Percentiles rank a stretch among this genome's conserved stretches.
Conservation (phyloP, 257 asterid genomes). For the Linaria vulgaris region DNA sequence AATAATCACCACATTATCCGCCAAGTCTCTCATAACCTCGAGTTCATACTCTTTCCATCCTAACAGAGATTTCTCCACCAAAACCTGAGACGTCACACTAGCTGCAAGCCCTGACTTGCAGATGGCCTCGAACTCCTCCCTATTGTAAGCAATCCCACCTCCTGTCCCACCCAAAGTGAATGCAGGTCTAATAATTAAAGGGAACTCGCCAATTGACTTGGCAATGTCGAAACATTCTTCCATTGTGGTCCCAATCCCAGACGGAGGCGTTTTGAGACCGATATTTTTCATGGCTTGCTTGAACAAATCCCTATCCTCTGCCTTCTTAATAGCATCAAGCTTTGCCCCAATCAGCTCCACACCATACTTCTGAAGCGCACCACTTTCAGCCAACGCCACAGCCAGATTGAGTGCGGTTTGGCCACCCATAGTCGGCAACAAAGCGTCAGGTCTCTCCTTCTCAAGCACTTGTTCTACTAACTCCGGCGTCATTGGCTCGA, state of each 20-base stretch:
- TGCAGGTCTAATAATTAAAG: conserved; percentile 92
- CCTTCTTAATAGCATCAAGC: conserved; percentile 92
- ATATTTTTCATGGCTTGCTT: conserved; percentile 91
- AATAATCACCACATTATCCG: conserved; percentile 96
- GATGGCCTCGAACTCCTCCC: conserved; percentile 90
- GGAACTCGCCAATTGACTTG: conserved; percentile 78
- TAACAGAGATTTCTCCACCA: conserved; percentile 90
- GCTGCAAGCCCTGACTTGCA: conserved; percentile 96
- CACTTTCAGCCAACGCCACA: conserved; percentile 89
- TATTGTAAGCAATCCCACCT: conserved; percentile 96
- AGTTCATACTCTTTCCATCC: conserved; percentile 99
- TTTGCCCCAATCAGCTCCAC: conserved; percentile 96
- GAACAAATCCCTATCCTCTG: conserved; percentile 94
- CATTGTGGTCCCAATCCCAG: conserved; percentile 87
- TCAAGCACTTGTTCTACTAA: conserved; percentile 91
- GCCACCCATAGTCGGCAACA: conserved; percentile 98
- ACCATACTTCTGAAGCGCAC: conserved; percentile 91
- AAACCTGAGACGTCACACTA: conserved; percentile 87
- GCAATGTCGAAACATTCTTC: conserved; percentile 90
- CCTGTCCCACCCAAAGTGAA: conserved; percentile 96
- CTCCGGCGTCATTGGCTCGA: conserved; percentile 97
- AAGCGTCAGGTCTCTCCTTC: conserved; percentile 94
- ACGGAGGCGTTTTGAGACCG: conserved; percentile 93
- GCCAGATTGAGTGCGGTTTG: conserved; percentile 97
- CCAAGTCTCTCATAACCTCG: conserved; percentile 97